Percentiles rank a stretch among this genome's conserved stretches.
Evolutionary conservation across 1,284 basidiomycete genomes (phyloP).

Genomic region (Somion occarium): DNA sequence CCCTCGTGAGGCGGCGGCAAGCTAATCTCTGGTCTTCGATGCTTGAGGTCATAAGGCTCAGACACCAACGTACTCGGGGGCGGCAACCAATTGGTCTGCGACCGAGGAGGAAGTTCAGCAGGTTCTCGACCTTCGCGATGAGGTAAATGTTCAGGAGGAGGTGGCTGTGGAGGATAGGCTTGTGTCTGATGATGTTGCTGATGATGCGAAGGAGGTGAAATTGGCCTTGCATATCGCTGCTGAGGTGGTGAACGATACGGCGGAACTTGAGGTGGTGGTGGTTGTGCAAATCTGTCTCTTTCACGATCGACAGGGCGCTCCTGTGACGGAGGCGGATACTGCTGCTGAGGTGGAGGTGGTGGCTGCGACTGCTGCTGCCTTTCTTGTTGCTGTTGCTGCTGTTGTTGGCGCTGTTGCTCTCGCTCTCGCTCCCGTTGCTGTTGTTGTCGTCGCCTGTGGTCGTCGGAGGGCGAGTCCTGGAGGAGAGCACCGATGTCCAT

Average conservation of each 20-base stretch:
- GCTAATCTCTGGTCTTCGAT: background rate
- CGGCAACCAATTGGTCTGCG: background rate
- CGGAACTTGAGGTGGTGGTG: conserved; percentile 10
- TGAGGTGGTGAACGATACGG: conserved; percentile 19
- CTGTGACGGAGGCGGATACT: conserved; percentile 20
- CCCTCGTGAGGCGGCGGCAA: background rate
- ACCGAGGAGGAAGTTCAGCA: background rate
- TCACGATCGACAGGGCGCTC: conserved; percentile 18
- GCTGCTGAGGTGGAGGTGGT: too few species aligned
- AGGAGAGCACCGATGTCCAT: conserved; percentile 74
- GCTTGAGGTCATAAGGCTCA: background rate
- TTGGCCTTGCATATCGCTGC: conserved; percentile 15
- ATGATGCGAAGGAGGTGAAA: conserved; percentile 12
- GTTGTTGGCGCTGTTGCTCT: conserved; percentile 16
- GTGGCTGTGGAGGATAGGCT: background rate
- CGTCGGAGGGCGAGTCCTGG: conserved; percentile 64
- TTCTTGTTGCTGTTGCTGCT: conserved; percentile 19
- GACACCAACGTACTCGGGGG: background rate
- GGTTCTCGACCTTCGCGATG: background rate
- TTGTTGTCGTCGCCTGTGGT: conserved; percentile 24
- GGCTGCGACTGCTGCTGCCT: too few species aligned
- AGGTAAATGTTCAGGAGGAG: background rate
- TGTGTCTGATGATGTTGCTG: background rate
- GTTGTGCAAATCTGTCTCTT: conserved; percentile 15
- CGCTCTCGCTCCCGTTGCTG: conserved; percentile 18